A percentile compares a stretch with the other conserved stretches of the same genome.
Evolutionary conservation across 1,284 basidiomycete species (phyloP).

Genomic region (Lignosus rhinocerotis): DNA sequence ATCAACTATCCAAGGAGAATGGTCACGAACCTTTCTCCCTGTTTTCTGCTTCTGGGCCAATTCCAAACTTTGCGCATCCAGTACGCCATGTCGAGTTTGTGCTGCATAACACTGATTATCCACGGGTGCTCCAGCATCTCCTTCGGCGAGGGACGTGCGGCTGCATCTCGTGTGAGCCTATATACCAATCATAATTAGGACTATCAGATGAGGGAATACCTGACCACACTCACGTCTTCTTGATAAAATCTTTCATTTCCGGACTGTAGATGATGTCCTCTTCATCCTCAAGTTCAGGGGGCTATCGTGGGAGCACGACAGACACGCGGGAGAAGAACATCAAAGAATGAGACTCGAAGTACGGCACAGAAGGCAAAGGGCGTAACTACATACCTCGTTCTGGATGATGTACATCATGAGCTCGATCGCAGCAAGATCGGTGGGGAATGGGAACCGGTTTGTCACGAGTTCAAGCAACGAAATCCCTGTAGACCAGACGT

Average conservation of each 20-base stretch:
- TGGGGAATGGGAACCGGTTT: slow-evolving; percentile 95
- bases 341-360: slow-evolving; percentile 13
- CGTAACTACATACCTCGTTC: slow-evolving; percentile 55
- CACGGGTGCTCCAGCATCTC: slow-evolving; percentile 89
- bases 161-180: slow-evolving; percentile 36
- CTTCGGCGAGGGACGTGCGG: slow-evolving; percentile 78
- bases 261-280: slow-evolving; percentile 76
- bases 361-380: slow-evolving; percentile 12
- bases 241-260: slow-evolving; percentile 93
- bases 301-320: slow-evolving; percentile 47
- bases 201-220: background rate
- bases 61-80: slow-evolving; percentile 93
- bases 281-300: slow-evolving; percentile 78
- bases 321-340: slow-evolving; percentile 20
- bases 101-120: slow-evolving; percentile 77
- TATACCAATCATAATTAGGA: background rate
- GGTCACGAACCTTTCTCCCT: slow-evolving; percentile 36
- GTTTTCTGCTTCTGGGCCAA: slow-evolving; percentile 61
- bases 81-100: slow-evolving; percentile 84
- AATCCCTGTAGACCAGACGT: slow-evolving; percentile 98
- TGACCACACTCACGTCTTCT: slow-evolving; percentile 65
- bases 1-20: background rate
- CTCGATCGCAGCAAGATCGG: slow-evolving; percentile 90
- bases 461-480: slow-evolving; percentile 92
- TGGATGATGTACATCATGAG: slow-evolving; percentile 90